These are phyloP conservation scores for Haplosporangium sp. DNA, from an alignment of 371 early-diverging fungal species.

Conservation along the genomic window DNA sequence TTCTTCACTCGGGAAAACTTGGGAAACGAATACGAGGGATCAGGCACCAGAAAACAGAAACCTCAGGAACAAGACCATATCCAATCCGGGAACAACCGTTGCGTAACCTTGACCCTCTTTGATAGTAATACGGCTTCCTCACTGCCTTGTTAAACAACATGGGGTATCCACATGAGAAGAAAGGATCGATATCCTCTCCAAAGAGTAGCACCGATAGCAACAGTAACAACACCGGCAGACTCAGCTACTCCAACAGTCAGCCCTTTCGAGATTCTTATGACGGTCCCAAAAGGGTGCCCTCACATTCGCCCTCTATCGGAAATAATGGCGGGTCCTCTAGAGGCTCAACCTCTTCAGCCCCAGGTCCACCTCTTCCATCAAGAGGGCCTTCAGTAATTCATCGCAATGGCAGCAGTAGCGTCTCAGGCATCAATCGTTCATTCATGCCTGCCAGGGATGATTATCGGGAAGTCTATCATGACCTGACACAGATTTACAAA, in stretches of 20 bases:
- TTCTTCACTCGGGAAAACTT: no score
- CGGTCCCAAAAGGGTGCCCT: slow-evolving; percentile 26
- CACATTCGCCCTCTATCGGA: slow-evolving; percentile 17
- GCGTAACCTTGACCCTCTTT: no score
- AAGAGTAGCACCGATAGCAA: neutral
- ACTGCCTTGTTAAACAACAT: slow-evolving; percentile 7
- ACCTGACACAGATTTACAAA: slow-evolving; percentile 75
- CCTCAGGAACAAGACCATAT: neutral
- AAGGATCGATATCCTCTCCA: slow-evolving; percentile 7
- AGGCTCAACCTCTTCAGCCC: slow-evolving; percentile 9
- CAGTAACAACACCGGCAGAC: neutral
- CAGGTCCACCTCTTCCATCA: slow-evolving; percentile 26
- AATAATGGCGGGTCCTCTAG: slow-evolving; percentile 6
- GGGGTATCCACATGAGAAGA: slow-evolving; percentile 35
- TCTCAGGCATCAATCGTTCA: neutral
- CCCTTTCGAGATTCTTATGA: slow-evolving; percentile 9
- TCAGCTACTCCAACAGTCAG: neutral
- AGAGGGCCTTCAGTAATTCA: slow-evolving; percentile 19
- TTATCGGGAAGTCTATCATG: slow-evolving; percentile 70
- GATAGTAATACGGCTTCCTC: no score
- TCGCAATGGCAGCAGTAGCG: slow-evolving; percentile 9
- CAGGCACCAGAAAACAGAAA: no score
- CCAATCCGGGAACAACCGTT: no score
- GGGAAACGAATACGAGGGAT: no score
- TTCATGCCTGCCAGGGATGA: slow-evolving; percentile 48